Conservation (phyloP, 1,139 yeast species). For the Saccharomyces hybrid region DNA sequence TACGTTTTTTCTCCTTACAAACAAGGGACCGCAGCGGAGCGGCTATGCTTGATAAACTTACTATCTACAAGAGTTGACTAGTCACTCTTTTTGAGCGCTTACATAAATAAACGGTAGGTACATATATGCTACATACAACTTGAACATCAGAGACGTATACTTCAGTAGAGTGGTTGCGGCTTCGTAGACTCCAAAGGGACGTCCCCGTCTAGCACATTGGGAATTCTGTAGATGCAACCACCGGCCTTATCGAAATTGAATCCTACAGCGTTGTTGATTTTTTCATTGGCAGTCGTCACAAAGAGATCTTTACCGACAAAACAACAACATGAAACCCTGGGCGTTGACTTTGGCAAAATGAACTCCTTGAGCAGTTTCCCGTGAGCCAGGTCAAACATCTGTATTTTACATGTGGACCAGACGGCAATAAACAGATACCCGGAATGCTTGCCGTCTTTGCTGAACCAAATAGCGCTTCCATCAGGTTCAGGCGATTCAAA, state of each 20-base stretch:
- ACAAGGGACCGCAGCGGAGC: not conserved
- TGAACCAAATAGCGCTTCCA: constrained; percentile 57
- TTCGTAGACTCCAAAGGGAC: not conserved
- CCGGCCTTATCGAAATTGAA: constrained; percentile 9
- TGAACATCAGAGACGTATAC: not conserved
- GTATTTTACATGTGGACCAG: constrained; percentile 53
- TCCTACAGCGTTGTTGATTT: constrained; percentile 17
- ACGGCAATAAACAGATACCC: constrained; percentile 56
- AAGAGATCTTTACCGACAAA: constrained; percentile 68
- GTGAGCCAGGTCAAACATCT: constrained; percentile 39
- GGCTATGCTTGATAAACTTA: not conserved
- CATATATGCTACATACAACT: not conserved
- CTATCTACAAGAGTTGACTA: too few species aligned
- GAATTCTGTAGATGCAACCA: constrained; percentile 14
- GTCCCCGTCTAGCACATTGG: constrained; percentile 3
- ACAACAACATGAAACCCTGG: constrained; percentile 59
- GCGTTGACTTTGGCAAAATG: constrained; percentile 53
- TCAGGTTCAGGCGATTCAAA: constrained; percentile 60
- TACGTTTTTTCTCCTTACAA: not conserved
- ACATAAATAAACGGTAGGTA: not conserved
- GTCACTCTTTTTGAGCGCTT: not conserved
- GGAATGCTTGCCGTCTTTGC: constrained; percentile 35
- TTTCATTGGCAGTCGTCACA: constrained; percentile 58
- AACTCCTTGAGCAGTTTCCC: constrained; percentile 50
- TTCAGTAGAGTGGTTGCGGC: not conserved